These are phyloP conservation scores for Saccharomycopsis babjevae DNA, from an alignment of 805 yeast species.

Conservation along the genomic window DNA sequence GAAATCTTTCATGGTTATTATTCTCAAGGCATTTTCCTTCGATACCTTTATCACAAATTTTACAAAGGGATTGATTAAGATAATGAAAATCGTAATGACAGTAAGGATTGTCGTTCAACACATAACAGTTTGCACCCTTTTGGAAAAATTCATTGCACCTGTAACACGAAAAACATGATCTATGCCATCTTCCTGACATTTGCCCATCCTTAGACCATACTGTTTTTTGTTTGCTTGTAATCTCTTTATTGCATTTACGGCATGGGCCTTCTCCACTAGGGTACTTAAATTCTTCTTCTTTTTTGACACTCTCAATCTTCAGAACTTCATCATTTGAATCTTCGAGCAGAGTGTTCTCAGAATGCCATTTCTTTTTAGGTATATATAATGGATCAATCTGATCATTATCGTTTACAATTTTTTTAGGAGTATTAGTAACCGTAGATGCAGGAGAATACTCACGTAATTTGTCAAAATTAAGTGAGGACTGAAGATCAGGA, in stretches of 20 bases:
- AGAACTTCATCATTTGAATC: not conserved
- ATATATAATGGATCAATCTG: not conserved
- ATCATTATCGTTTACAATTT: not conserved
- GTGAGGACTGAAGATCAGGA: not conserved
- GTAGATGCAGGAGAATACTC: not conserved
- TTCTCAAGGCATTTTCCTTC: constrained; percentile 88
- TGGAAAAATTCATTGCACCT: constrained; percentile 49
- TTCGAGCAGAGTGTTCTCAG: not conserved
- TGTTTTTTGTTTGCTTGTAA: constrained; percentile 41
- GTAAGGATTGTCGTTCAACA: constrained; percentile 66
- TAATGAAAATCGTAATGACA: constrained; percentile 59
- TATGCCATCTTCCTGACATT: constrained; percentile 89
- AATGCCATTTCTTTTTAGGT: not conserved
- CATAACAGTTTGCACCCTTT: constrained; percentile 62
- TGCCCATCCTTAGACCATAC: constrained; percentile 66
- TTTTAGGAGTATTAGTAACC: not conserved
- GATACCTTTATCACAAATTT: constrained; percentile 60
- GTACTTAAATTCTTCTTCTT: constrained; percentile 19
- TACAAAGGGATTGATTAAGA: constrained; percentile 66
- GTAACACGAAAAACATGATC: constrained; percentile 70
- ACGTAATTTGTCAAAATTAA: not conserved
- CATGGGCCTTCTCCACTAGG: constrained; percentile 75
- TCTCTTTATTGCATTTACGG: constrained; percentile 53
- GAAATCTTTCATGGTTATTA: constrained; percentile 63
- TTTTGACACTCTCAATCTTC: not conserved